These are phyloP conservation scores for Serendipita sp. DNA, from an alignment of 768 basidiomycete species.

Conservation along the genomic window DNA sequence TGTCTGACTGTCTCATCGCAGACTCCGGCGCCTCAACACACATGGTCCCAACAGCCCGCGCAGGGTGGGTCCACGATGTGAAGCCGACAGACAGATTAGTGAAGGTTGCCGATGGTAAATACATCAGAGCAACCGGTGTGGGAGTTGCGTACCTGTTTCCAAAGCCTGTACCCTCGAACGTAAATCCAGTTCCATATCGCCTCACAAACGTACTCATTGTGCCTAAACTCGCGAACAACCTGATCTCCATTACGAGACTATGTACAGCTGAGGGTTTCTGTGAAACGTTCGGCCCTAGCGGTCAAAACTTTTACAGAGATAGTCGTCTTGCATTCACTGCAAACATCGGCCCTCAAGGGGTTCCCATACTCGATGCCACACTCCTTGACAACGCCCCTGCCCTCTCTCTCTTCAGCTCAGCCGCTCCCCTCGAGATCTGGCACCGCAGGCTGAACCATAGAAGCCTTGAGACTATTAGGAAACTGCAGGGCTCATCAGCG, in stretches of 20 bases:
- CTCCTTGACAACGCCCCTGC: not conserved
- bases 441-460: slow-evolving; percentile 4
- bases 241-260: slow-evolving; percentile 3
- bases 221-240: slow-evolving; percentile 6
- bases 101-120: not conserved
- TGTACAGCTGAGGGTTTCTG: not conserved
- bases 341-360: not conserved
- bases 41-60: not conserved
- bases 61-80: not conserved
- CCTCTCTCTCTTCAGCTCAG: not conserved
- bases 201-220: slow-evolving; percentile 8
- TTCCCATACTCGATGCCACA: not conserved
- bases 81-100: not conserved
- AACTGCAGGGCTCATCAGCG: not conserved
- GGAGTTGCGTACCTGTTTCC: not conserved
- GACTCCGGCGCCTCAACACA: not conserved
- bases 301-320: not conserved
- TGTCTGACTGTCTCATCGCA: not conserved
- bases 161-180: not conserved
- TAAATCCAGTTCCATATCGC: not conserved
- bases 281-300: not conserved
- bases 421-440: slow-evolving; percentile 5
- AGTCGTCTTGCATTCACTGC: not conserved
- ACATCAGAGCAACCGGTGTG: not conserved
- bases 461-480: not conserved